A percentile compares a stretch with the other conserved stretches of the same genome.
Evolutionary conservation across 805 yeast genomes (phyloP).

Genomic region (Diddensiella caesifluorescens): DNA sequence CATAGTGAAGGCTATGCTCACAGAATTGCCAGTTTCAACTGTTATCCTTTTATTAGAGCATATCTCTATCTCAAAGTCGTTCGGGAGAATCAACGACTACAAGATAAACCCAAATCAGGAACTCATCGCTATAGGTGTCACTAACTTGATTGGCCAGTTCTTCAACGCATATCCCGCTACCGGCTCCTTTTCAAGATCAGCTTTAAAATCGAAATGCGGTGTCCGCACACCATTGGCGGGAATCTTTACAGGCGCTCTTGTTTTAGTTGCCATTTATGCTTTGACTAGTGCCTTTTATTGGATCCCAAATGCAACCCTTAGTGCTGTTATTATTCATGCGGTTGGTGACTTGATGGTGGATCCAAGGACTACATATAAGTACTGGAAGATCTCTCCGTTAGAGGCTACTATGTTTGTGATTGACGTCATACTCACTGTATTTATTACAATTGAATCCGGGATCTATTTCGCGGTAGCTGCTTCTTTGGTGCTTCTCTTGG

Average conservation of each 20-base stretch:
- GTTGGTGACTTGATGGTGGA: slow-evolving; percentile 79
- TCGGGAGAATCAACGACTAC: slow-evolving; percentile 88
- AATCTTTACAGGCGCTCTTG: slow-evolving; percentile 83
- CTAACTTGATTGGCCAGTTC: slow-evolving; percentile 85
- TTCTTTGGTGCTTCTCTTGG: slow-evolving; percentile 65
- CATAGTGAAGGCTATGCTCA: slow-evolving; percentile 53
- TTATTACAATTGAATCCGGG: slow-evolving; percentile 78
- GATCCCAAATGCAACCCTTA: slow-evolving; percentile 83
- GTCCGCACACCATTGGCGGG: slow-evolving; percentile 94
- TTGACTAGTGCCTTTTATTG: slow-evolving; percentile 78
- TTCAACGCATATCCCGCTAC: slow-evolving; percentile 94
- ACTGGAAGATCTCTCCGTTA: slow-evolving; percentile 68
- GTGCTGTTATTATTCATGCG: slow-evolving; percentile 89
- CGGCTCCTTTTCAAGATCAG: slow-evolving; percentile 93
- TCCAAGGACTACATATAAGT: slow-evolving; percentile 41
- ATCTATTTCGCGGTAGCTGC: slow-evolving; percentile 87
- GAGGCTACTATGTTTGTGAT: slow-evolving; percentile 68
- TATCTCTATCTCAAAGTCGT: slow-evolving; percentile 88
- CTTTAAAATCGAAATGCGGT: slow-evolving; percentile 90
- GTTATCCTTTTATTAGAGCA: slow-evolving; percentile 83
- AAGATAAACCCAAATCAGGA: slow-evolving; percentile 91
- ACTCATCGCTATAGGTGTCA: slow-evolving; percentile 86
- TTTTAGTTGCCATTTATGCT: slow-evolving; percentile 76
- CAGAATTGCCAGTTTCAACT: slow-evolving; percentile 80
- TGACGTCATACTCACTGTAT: slow-evolving; percentile 70